Evolutionary conservation across 306 rosid species (phyloP).

Genomic region (Urtica urens): DNA sequence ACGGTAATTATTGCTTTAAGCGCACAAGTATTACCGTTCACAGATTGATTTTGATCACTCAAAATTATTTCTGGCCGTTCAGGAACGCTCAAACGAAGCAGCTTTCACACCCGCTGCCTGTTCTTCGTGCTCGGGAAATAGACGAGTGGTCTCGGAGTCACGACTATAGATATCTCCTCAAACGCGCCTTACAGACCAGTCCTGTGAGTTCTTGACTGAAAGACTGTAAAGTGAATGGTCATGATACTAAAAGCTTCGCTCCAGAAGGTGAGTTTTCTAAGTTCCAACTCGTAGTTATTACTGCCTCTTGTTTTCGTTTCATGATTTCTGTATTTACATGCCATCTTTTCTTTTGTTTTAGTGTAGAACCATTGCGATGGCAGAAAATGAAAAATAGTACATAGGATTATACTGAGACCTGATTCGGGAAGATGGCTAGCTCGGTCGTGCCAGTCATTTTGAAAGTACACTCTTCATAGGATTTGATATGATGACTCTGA

Average conservation of each 20-base stretch:
- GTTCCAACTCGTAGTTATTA: too few relatives aligned
- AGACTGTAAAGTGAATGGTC: constrained; percentile 5
- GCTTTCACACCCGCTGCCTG: constrained; percentile 90
- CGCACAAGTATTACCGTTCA: too few relatives aligned
- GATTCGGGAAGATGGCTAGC: too few relatives aligned
- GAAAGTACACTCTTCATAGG: too few relatives aligned
- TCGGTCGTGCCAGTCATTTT: too few relatives aligned
- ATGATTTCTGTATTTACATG: background rate
- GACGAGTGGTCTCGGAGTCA: constrained; percentile 86
- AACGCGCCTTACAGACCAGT: constrained; percentile 36
- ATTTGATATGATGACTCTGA: too few relatives aligned
- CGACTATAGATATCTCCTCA: constrained; percentile 48
- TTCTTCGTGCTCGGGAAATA: constrained; percentile 88
- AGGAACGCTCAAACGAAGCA: constrained; percentile 96
- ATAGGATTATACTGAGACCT: too few relatives aligned
- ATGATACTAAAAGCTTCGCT: too few relatives aligned
- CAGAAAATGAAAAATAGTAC: background rate
- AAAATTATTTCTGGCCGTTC: constrained; percentile 17
- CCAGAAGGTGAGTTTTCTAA: too few relatives aligned
- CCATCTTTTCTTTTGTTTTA: background rate
- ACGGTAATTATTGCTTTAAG: constrained; percentile 61
- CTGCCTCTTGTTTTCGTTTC: too few relatives aligned
- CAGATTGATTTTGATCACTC: too few relatives aligned
- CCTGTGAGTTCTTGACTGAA: constrained; percentile 10
- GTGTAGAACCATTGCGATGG: background rate